Base-by-base conservation (phyloP, 2,329 filamentous ascomycete genomes). In the Ascomycota sp. region DNA sequence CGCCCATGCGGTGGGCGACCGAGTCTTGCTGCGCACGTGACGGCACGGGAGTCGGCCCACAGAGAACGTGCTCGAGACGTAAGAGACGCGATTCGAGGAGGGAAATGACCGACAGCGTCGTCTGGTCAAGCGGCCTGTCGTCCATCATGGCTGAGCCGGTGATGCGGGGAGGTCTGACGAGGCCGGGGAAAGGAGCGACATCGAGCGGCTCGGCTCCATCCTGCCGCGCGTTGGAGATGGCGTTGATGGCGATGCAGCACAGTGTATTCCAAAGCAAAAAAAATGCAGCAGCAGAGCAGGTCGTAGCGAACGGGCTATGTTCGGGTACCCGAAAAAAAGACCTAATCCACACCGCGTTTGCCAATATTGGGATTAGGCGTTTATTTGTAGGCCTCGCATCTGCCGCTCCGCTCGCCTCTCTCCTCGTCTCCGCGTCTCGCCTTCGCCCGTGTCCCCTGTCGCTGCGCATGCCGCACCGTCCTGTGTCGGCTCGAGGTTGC, bases 51-150 rank as follows among this genome's bases (percentile, higher is more conserved):
- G 50, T 32, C 4, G 57, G 50, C 19, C 68, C 68, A 40, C 65
- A 60, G 27, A 74, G 55, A 3, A 71, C 46, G 38, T 71, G 65
- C 40, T 74, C 69, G 33, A 73, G 53, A 27, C 68, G 65, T 11
- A 60, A 48, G 8, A 74, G 57, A n/a, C 69, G 67, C 30, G 61
- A 54, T 42, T 71, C 66, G 23, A 74, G 57, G 19, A 71, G 53
- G 25, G 55, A 57, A 35, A 73, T 57, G 1, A 68, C 71, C 22
- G 59, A 54, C 7, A 69, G 50, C 1, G 64, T 60, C 4, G 63
- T 67, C 31, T 60, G 52, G 42, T 69, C 63, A 17, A 67, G 47
- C 7, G 52, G 47, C 35, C 40, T 17, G 15, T 17, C 43, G 25
- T 48, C 43, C 48, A 52, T 53, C n/a, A n/a, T n/a, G n/a, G n/a